Percentiles rank a stretch among this genome's conserved stretches.
These are phyloP conservation scores for Rhododendron henanense DNA, from an alignment of 148 eudicot genomes.

Conservation along the genomic window DNA sequence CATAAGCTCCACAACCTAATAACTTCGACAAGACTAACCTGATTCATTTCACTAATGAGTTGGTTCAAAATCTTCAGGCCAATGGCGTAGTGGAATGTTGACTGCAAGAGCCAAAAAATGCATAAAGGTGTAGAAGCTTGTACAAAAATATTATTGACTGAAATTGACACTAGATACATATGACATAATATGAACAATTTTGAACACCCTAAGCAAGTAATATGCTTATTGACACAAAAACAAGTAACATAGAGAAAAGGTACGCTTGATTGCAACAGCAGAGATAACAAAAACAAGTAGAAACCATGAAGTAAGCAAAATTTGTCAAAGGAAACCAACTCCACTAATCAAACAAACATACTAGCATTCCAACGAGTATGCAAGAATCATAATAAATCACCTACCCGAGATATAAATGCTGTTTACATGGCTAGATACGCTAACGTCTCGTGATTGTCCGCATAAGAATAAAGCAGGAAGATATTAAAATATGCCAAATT, in stretches of 20 bases:
- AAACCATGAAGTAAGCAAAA: not conserved
- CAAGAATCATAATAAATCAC: not conserved
- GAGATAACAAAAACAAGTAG: not conserved
- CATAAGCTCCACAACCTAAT: slow-evolving; percentile 7
- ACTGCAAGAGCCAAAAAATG: slow-evolving; percentile 7
- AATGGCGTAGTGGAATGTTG: slow-evolving; percentile 24
- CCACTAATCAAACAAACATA: not conserved
- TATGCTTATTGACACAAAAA: not conserved
- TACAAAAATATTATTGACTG: not conserved
- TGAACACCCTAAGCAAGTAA: not conserved
- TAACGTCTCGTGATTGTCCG: not conserved
- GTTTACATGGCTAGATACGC: not conserved
- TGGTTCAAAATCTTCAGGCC: slow-evolving; percentile 34
- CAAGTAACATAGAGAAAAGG: not conserved
- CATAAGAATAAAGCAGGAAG: not conserved
- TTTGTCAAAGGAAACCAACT: not conserved
- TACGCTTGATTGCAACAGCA: not conserved
- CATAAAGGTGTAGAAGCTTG: not conserved
- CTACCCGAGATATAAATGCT: not conserved
- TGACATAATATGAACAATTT: not conserved
- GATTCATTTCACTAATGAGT: slow-evolving; percentile 28
- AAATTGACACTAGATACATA: not conserved
- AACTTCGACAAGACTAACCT: slow-evolving; percentile 22
- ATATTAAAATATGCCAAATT: not conserved
- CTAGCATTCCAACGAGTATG: not conserved